These are phyloP conservation scores for Ustilago shanxiensis DNA, from an alignment of 1,284 basidiomycete species.

Conservation along the genomic window DNA sequence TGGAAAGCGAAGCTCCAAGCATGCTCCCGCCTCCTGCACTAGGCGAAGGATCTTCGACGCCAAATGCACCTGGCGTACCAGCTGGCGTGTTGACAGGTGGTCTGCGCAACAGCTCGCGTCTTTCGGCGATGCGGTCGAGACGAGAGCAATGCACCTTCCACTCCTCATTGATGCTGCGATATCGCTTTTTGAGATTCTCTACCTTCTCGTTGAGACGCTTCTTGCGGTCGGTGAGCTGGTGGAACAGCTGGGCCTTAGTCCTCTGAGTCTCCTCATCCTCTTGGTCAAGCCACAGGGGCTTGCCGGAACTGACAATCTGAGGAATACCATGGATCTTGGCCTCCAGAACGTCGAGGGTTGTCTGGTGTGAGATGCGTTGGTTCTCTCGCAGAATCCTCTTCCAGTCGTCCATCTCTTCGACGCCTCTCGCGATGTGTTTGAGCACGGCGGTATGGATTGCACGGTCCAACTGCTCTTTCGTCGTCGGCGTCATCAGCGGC, in stretches of 20 bases:
- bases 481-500: conserved; percentile 47
- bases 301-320: conserved; percentile 31
- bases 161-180: conserved; percentile 59
- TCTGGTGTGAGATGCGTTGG: conserved; percentile 38
- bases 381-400: conserved; percentile 43
- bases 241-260: conserved; percentile 34
- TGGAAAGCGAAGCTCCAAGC: conserved; percentile 28
- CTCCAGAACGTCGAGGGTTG: conserved; percentile 45
- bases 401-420: conserved; percentile 15
- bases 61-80: conserved; percentile 41
- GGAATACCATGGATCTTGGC: conserved; percentile 56
- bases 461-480: conserved; percentile 48
- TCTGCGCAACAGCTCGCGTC: conserved; percentile 47
- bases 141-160: conserved; percentile 63
- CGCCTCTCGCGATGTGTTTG: conserved; percentile 16
- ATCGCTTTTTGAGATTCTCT: conserved; percentile 54
- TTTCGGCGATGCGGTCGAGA: conserved; percentile 60
- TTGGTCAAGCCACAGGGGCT: conserved; percentile 52
- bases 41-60: conserved; percentile 29
- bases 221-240: conserved; percentile 40
- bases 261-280: conserved; percentile 37
- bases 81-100: conserved; percentile 43
- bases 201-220: conserved; percentile 61
- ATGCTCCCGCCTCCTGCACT: conserved; percentile 27
- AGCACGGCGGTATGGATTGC: conserved; percentile 19